Percentiles rank a stretch among this genome's conserved stretches.
These are phyloP conservation scores for Westerdykella sp. DNA, from an alignment of 2,329 filamentous ascomycete species.

Conservation along the genomic window DNA sequence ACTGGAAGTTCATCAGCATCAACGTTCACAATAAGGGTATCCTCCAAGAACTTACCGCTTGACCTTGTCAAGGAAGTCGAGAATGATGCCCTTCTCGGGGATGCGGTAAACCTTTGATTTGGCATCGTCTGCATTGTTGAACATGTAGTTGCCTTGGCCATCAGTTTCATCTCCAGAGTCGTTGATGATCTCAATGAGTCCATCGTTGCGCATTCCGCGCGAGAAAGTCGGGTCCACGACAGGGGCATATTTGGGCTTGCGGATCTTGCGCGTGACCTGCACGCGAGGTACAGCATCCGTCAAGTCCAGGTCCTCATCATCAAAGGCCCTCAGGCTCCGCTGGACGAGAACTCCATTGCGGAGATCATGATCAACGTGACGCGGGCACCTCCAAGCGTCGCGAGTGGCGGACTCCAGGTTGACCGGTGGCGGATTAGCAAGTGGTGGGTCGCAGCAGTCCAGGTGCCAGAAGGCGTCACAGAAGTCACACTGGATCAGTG, in stretches of 20 bases:
- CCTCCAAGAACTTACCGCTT: conserved; percentile 36
- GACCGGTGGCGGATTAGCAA: conserved; percentile 66
- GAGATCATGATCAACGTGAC: conserved; percentile 74
- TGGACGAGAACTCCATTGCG: conserved; percentile 29
- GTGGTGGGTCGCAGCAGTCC: conserved; percentile 81
- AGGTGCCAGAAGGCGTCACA: conserved; percentile 84
- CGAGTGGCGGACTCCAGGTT: conserved; percentile 49
- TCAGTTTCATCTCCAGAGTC: conserved; percentile 40
- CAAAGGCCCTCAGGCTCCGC: conserved; percentile 23
- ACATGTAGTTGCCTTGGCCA: conserved; percentile 40
- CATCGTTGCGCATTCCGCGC: conserved; percentile 56
- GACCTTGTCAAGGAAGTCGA: conserved; percentile 58
- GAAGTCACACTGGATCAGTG: conserved; percentile 79
- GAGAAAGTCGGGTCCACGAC: conserved; percentile 44
- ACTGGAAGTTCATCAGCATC: background rate
- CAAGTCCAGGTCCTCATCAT: conserved; percentile 24
- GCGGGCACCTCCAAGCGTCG: conserved; percentile 78
- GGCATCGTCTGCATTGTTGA: conserved; percentile 35
- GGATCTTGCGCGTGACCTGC: conserved; percentile 38
- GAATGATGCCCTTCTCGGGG: conserved; percentile 43
- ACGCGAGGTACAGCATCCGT: conserved; percentile 18
- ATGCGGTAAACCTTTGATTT: conserved; percentile 41
- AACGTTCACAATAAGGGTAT: background rate
- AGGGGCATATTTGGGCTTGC: conserved; percentile 46
- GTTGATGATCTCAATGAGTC: conserved; percentile 43